Evolutionary conservation across 306 rosid species (phyloP).

Genomic region (barrel medic (Medicago truncatula)): DNA sequence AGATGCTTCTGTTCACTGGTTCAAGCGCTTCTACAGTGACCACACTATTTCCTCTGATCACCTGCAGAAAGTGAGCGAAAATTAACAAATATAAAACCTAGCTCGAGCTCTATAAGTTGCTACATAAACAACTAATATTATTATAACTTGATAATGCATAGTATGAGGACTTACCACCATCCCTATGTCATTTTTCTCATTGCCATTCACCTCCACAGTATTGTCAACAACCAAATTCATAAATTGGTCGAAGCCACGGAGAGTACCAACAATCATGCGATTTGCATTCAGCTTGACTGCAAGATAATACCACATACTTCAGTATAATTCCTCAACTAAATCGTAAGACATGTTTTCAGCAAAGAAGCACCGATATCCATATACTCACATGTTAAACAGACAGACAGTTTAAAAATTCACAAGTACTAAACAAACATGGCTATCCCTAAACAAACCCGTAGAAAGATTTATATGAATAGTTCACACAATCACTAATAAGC

Average conservation of each 20-base stretch:
- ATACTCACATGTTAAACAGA: not conserved
- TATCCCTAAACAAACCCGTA: not conserved
- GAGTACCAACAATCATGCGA: constrained; percentile 92
- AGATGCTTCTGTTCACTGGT: constrained; percentile 71
- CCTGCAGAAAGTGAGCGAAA: constrained; percentile 60
- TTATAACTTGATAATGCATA: not conserved
- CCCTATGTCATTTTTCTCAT: constrained; percentile 84
- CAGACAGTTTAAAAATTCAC: not conserved
- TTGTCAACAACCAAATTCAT: constrained; percentile 97
- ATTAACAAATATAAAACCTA: constrained; percentile 18
- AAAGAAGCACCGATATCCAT: not conserved
- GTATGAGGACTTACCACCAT: constrained; percentile 84
- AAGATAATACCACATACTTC: constrained; percentile 21
- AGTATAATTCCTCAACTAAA: not conserved
- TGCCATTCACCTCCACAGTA: constrained; percentile 89
- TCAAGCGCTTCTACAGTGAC: constrained; percentile 99
- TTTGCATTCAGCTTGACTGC: constrained; percentile 92
- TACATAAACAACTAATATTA: not conserved
- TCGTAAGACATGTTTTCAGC: constrained; percentile 3
- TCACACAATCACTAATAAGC: not conserved
- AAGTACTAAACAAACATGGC: not conserved
- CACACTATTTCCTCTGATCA: constrained; percentile 92
- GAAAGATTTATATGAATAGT: not conserved
- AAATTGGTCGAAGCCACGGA: constrained; percentile 94
- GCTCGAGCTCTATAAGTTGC: not conserved